Evolutionary conservation across 1,284 basidiomycete genomes (phyloP).

Genomic region (Ceratobasidium papillatum): DNA sequence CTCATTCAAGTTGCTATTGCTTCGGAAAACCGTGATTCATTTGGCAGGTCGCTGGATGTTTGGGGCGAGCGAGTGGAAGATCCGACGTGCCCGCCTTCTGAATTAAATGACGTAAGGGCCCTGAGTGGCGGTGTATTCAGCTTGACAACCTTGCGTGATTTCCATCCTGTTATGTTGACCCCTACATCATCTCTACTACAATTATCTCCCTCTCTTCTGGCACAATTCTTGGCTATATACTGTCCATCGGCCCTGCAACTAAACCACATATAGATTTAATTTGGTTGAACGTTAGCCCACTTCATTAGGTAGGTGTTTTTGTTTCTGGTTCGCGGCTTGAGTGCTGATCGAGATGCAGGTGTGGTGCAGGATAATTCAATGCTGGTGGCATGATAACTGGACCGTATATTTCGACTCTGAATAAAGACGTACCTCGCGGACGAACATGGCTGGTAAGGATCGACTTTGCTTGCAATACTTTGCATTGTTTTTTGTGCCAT

Average conservation of each 20-base stretch:
- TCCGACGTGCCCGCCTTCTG: not conserved
- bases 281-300: too few relatives aligned
- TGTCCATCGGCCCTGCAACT: too few relatives aligned
- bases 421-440: not conserved
- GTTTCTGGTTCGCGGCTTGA: too few relatives aligned
- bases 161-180: slow-evolving; percentile 4
- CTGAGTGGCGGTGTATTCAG: slow-evolving; percentile 1
- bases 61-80: not conserved
- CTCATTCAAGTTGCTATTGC: not conserved
- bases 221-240: not conserved
- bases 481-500: not conserved
- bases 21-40: not conserved
- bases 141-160: not conserved
- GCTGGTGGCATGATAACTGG: not conserved
- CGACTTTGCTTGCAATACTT: not conserved
- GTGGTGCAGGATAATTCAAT: too few relatives aligned
- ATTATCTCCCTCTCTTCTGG: not conserved
- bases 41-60: not conserved
- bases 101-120: slow-evolving; percentile 3
- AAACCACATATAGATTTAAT: too few relatives aligned
- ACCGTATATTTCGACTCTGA: not conserved
- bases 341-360: too few relatives aligned
- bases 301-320: too few relatives aligned
- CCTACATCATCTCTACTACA: not conserved
- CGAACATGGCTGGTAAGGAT: not conserved